phyloP scores from a whole-genome alignment of 2,329 filamentous ascomycete genomes.

The Aspergillus fumigatus region DNA sequence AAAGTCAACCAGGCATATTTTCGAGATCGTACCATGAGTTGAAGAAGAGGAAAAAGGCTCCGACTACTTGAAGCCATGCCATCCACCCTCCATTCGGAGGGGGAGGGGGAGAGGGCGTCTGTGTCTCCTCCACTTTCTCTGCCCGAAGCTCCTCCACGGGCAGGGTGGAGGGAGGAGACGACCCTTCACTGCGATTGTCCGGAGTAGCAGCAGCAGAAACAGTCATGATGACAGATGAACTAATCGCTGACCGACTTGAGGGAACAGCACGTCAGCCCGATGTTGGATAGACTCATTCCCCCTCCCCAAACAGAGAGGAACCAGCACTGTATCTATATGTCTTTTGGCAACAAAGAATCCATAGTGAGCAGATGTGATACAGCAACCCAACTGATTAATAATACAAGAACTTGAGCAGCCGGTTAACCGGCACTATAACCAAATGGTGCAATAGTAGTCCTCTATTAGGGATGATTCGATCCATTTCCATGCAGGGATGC shows the following conservation, averaged over 20 bases:
- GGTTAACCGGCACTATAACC: not conserved
- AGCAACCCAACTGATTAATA: not conserved
- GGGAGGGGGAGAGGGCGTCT: not conserved
- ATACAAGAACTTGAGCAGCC: not conserved
- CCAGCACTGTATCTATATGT: not conserved
- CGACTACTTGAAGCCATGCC: constrained; percentile 19
- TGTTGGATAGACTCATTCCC: not conserved
- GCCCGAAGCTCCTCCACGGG: not conserved
- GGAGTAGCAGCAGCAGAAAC: not conserved
- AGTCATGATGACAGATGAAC: not conserved
- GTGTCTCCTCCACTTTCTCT: not conserved
- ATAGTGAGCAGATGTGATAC: no score
- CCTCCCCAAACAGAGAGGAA: not conserved
- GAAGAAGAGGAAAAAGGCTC: constrained; percentile 20
- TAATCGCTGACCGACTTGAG: no score
- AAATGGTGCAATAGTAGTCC: no score
- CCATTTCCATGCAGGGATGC: no score
- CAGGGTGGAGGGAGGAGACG: not conserved
- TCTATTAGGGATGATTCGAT: no score
- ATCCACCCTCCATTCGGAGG: constrained; percentile 17
- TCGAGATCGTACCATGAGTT: constrained; percentile 17
- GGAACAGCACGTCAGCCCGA: not conserved
- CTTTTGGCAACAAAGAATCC: not conserved
- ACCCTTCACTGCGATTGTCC: not conserved
- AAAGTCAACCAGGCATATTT: not conserved